These are phyloP conservation scores for Brassica hybrid DNA, from an alignment of 441 rosid genomes.

Conservation along the genomic window DNA sequence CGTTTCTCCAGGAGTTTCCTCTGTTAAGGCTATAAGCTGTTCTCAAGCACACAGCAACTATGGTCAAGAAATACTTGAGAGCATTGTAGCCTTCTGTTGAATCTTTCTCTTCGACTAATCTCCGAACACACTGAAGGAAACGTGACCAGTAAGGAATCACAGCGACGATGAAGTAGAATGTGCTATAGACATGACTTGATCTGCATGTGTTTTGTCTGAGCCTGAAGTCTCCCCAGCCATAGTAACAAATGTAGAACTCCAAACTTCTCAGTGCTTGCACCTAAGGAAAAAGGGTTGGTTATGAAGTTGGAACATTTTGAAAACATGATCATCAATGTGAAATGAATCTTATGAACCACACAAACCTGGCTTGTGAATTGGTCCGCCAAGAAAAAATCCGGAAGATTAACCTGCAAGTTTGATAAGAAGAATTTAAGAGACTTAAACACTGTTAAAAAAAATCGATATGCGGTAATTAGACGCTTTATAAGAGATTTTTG, in stretches of 20 bases:
- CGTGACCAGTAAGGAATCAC: constrained; percentile 68
- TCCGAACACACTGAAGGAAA: constrained; percentile 67
- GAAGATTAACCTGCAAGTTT: constrained; percentile 35
- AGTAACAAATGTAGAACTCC: constrained; percentile 77
- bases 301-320: constrained; percentile 7
- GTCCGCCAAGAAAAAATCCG: constrained; percentile 83
- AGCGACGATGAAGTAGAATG: constrained; percentile 67
- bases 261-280: constrained; percentile 75
- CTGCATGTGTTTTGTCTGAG: constrained; percentile 51
- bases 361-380: constrained; percentile 79
- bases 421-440: not conserved
- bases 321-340: constrained; percentile 2
- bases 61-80: constrained; percentile 62
- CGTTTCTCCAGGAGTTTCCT: constrained; percentile 51
- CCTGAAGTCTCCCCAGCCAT: constrained; percentile 72
- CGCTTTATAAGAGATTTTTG: too few relatives aligned
- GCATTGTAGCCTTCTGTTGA: constrained; percentile 60
- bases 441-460: not conserved
- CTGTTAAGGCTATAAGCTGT: constrained; percentile 53
- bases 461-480: too few relatives aligned
- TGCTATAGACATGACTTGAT: constrained; percentile 38
- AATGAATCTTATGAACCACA: not conserved
- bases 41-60: constrained; percentile 64
- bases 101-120: constrained; percentile 72
- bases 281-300: constrained; percentile 31